Base-by-base conservation (phyloP, 805 yeast species). In the Suhomyces tanzawaensis region DNA sequence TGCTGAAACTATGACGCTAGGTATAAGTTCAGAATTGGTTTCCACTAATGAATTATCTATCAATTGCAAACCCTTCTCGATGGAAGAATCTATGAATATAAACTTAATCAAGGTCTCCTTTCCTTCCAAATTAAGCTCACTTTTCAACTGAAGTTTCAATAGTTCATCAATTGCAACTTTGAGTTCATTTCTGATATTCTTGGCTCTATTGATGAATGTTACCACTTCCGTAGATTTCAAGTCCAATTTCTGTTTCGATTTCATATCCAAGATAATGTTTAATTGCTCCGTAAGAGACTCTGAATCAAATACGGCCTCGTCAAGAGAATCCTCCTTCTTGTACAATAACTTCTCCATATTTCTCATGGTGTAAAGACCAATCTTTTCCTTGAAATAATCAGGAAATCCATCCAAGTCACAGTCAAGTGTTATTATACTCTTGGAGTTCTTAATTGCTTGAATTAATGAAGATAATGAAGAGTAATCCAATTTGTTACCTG, bases 341-440 rank as follows among this genome's bases (percentile, higher is more conserved):
- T 72, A 70, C 38, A 82, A 61, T 36, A 73, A 68, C 16, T 64
- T 49, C 57, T 83, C 88, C 82, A 89, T 82, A 58, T 90, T 90
- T 50, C 83, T 76, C 82, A 90, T 81, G 33, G 93, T 76, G 49
- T 84, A 81, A 30, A 85, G 71, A 1, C 95, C 93, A 41, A 89
- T 76, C 51, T 81, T 76, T 29, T 88, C 85, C 51, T 77, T 79
- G 46, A 82, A 72, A 34, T 72, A 67, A 37, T 74, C 76, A 9
- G 90, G 82, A 47, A 85, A 71, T 15, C 69, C 60, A 17, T 72
- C 80, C 41, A 72, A 73, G 52, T 88, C 93, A 35, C 85, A 70
- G 47, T 86, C 95, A 31, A 90, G 60, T 11, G 82, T 79, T 38
- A 81, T 77, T 32, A 90, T 63, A n/a, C 81, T 72, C 19, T 72